Conservation (phyloP, 2,329 filamentous ascomycete species). For the Cylindrodendrum hubeiense region DNA sequence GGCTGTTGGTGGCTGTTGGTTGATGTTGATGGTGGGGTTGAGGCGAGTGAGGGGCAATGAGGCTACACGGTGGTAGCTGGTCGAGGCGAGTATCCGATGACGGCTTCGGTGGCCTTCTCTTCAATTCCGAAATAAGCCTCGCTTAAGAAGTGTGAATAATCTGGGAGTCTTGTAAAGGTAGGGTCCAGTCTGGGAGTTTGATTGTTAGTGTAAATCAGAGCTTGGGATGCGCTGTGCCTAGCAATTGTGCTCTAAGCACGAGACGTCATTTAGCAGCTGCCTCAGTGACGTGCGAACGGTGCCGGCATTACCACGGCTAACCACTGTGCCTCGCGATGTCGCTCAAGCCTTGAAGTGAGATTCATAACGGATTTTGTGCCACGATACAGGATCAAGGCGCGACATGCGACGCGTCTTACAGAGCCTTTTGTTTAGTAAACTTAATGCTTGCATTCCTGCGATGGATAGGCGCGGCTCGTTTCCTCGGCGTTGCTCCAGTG, state of each 20-base stretch:
- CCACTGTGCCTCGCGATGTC: not conserved
- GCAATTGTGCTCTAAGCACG: conserved; percentile 19
- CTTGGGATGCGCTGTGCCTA: conserved; percentile 20
- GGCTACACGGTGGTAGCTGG: conserved; percentile 8
- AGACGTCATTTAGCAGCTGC: conserved; percentile 46
- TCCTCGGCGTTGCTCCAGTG: not conserved
- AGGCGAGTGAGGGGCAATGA: conserved; percentile 33
- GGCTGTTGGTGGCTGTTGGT: conserved; percentile 21
- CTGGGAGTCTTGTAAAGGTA: not conserved
- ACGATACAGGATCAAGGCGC: too few relatives aligned
- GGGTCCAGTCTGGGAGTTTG: not conserved
- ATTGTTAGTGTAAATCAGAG: not conserved
- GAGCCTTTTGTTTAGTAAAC: not conserved
- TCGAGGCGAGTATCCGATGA: conserved; percentile 28
- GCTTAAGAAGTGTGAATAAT: not conserved
- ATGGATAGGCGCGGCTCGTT: not conserved
- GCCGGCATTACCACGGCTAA: conserved; percentile 44
- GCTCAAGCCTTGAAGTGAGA: not conserved
- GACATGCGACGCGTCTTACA: not conserved
- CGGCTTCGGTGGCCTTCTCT: not conserved
- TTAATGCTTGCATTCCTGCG: not conserved
- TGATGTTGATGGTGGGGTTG: conserved; percentile 39
- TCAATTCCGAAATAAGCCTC: not conserved
- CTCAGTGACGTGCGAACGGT: conserved; percentile 33
- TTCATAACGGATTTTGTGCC: not conserved